phyloP scores from a whole-genome alignment of 805 yeast genomes.

The Saccharomycopsis lassenensis region DNA sequence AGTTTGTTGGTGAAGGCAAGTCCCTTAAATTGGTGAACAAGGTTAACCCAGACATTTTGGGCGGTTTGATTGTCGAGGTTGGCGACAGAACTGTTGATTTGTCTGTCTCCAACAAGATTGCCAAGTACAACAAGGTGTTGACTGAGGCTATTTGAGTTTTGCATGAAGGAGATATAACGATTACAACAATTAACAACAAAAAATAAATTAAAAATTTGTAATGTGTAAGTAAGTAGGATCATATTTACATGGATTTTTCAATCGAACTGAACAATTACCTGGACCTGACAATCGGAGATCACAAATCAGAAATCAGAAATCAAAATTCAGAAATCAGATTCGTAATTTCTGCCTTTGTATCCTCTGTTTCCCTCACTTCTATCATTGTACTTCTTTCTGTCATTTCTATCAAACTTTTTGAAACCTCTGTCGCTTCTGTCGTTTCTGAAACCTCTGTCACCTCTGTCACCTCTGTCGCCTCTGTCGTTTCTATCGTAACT shows the following conservation, averaged over 20 bases:
- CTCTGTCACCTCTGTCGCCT: constrained; percentile 7
- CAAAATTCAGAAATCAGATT: too few relatives aligned
- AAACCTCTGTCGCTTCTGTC: neutral
- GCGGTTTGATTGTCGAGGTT: constrained; percentile 92
- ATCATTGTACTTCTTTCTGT: constrained; percentile 1
- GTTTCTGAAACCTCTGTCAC: neutral
- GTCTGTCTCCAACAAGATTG: constrained; percentile 72
- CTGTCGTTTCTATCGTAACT: constrained; percentile 10
- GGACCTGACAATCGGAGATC: too few relatives aligned
- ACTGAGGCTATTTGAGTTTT: constrained; percentile 69
- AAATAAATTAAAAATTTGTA: too few relatives aligned
- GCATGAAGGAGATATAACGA: too few relatives aligned
- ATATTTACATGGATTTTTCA: too few relatives aligned
- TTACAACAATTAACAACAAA: too few relatives aligned
- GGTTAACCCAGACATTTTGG: constrained; percentile 83
- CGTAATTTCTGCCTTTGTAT: too few relatives aligned
- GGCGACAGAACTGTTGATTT: constrained; percentile 96
- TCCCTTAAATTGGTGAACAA: constrained; percentile 73
- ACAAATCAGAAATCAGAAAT: too few relatives aligned
- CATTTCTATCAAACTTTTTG: neutral
- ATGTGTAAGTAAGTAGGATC: too few relatives aligned
- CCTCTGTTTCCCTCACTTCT: neutral
- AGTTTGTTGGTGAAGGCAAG: constrained; percentile 77
- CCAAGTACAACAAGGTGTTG: constrained; percentile 81
- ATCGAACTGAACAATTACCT: too few relatives aligned